Evolutionary conservation across 169 alveolate species (phyloP).

Genomic region (Neospora caninum): DNA sequence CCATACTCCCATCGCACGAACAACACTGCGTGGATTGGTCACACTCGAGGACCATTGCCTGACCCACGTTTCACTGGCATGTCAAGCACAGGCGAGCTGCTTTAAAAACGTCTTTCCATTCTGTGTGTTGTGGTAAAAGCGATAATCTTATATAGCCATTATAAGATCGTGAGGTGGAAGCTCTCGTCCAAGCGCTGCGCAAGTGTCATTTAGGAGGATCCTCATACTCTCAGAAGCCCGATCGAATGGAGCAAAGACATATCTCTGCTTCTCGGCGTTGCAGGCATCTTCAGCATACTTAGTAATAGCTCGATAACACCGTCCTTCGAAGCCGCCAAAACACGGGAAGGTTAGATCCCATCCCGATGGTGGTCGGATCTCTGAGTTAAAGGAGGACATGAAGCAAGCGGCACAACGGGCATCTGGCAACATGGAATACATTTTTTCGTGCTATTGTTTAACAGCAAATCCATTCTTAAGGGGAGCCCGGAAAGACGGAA

Average conservation of each 20-base stretch:
- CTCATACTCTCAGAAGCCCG: conserved; percentile 44
- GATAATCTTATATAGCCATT: background rate
- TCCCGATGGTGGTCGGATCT: conserved; percentile 1
- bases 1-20: no score
- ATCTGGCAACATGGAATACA: no score
- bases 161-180: conserved; percentile 29
- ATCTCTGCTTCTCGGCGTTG: conserved; percentile 12
- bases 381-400: background rate
- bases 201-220: conserved; percentile 22
- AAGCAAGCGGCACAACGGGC: background rate
- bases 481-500: no score
- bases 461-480: background rate
- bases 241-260: conserved; percentile 25
- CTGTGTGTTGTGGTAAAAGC: no score
- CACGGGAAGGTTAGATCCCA: conserved; percentile 22
- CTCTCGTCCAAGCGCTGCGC: background rate
- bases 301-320: conserved; percentile 20
- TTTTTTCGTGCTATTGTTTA: no score
- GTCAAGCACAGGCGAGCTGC: no score
- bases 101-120: no score
- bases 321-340: conserved; percentile 45
- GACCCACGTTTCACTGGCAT: no score
- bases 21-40: no score
- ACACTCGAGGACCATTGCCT: no score
- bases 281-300: conserved; percentile 25